A percentile compares a stretch with the other conserved stretches of the same genome.
phyloP scores from a whole-genome alignment of 768 basidiomycete species.

The Rossbeevera mucosa region DNA sequence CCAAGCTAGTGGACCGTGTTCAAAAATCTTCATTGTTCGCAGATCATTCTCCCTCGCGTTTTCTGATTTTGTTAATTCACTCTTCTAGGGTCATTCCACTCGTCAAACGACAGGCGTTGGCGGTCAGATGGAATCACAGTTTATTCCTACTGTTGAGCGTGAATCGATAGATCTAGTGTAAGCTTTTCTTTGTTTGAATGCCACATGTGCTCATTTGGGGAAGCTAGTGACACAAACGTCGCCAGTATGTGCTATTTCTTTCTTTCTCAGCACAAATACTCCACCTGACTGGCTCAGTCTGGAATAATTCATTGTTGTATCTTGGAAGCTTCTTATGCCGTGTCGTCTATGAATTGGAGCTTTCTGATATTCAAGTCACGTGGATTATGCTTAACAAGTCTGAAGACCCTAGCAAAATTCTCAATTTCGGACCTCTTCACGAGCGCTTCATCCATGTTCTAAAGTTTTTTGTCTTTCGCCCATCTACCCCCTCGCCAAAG shows the following conservation, averaged over 20 bases:
- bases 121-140: conserved; percentile 8
- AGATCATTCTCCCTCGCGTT: neutral
- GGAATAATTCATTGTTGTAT: neutral
- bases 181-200: neutral
- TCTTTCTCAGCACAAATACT: neutral
- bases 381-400: neutral
- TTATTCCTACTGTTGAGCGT: conserved; percentile 12
- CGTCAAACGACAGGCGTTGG: conserved; percentile 10
- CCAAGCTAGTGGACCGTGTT: conserved; percentile 47
- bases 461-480: neutral
- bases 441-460: neutral
- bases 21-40: conserved; percentile 78
- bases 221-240: conserved; percentile 31
- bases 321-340: neutral
- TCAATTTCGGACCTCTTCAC: neutral
- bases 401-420: neutral
- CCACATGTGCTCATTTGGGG: neutral
- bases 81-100: conserved; percentile 10
- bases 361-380: neutral
- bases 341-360: neutral
- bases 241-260: conserved; percentile 49
- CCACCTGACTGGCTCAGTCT: neutral
- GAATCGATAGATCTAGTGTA: conserved; percentile 11
- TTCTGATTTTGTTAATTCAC: neutral
- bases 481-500: neutral